These are phyloP conservation scores for Cyberlindnera xylosilytica DNA, from an alignment of 805 yeast species.

Conservation along the genomic window DNA sequence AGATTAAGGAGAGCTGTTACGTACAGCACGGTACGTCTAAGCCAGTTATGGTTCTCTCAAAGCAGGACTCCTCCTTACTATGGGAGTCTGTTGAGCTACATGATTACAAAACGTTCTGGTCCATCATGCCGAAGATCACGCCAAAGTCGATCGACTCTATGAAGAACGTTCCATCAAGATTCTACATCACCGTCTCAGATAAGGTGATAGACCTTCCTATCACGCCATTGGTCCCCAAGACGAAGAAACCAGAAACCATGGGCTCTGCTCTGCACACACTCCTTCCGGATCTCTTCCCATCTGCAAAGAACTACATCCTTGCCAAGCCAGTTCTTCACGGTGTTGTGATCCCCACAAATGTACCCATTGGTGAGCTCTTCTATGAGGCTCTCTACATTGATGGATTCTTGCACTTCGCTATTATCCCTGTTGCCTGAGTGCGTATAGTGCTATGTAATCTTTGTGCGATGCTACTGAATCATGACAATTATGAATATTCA, in stretches of 20 bases:
- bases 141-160: constrained; percentile 19
- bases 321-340: constrained; percentile 56
- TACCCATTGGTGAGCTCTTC: constrained; percentile 46
- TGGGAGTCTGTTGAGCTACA: constrained; percentile 49
- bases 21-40: constrained; percentile 76
- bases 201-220: constrained; percentile 35
- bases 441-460: not conserved
- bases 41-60: constrained; percentile 73
- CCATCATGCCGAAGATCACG: constrained; percentile 23
- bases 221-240: constrained; percentile 6
- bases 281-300: constrained; percentile 47
- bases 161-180: constrained; percentile 45
- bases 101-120: constrained; percentile 29
- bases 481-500: constrained; percentile 1
- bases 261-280: constrained; percentile 37
- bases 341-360: constrained; percentile 41
- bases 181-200: constrained; percentile 40
- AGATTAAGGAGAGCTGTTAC: constrained; percentile 77
- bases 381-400: constrained; percentile 48
- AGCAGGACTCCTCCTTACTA: constrained; percentile 51
- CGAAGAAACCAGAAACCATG: constrained; percentile 24
- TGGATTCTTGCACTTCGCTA: constrained; percentile 59
- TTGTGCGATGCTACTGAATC: too few species aligned
- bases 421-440: constrained; percentile 30
- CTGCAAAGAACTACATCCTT: constrained; percentile 32